Evolutionary conservation across 192 early-diverging fungal genomes (phyloP).

Genomic region (Spinellus fusiger): DNA sequence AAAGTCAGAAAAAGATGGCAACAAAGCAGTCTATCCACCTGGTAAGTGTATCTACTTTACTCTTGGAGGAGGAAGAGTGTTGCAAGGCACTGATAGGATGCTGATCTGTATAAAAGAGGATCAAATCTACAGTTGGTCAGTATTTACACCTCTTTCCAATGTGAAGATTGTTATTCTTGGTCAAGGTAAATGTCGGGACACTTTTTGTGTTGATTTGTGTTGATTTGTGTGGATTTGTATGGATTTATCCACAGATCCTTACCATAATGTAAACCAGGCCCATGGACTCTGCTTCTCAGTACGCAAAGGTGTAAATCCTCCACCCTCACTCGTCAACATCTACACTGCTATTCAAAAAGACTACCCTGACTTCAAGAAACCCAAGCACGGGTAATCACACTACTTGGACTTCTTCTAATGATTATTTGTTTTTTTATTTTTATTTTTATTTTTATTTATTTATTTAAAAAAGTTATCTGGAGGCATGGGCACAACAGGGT

Average conservation of each 20-base stretch:
- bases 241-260: conserved; percentile 56
- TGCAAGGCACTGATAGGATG: neutral
- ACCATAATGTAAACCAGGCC: conserved; percentile 63
- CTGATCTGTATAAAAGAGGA: conserved; percentile 17
- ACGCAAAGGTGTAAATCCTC: conserved; percentile 59
- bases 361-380: conserved; percentile 61
- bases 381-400: conserved; percentile 58
- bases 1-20: conserved; percentile 40
- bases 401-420: neutral
- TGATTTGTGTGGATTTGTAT: neutral
- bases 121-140: conserved; percentile 82
- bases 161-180: conserved; percentile 91
- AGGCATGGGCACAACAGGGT: conserved; percentile 78
- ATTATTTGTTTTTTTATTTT: neutral
- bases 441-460: neutral
- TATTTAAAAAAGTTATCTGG: conserved; percentile 42
- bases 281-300: conserved; percentile 94
- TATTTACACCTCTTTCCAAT: conserved; percentile 56
- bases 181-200: conserved; percentile 59
- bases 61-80: too few species aligned
- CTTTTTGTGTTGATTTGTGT: neutral
- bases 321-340: conserved; percentile 91
- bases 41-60: conserved; percentile 18
- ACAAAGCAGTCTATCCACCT: conserved; percentile 66
- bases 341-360: conserved; percentile 75